Base-by-base conservation (phyloP, 2,329 filamentous ascomycete genomes). In the Periconia sp. region DNA sequence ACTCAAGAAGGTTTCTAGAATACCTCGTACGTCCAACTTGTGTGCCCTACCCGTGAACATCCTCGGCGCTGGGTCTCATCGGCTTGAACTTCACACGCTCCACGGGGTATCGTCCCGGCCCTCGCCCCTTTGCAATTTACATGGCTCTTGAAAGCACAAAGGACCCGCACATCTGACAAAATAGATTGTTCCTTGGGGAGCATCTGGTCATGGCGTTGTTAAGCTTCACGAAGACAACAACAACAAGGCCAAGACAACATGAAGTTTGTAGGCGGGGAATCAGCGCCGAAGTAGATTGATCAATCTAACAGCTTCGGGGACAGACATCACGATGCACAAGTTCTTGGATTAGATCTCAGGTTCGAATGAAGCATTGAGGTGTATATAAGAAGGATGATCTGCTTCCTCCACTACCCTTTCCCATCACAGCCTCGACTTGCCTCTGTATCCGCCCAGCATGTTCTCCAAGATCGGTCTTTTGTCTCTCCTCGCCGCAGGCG, bases 401-500 rank as follows among this genome's bases (percentile, higher is more conserved):
- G 30, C 43, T 19, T 45, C 10, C 15, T 30, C 13, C 11, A 31
- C 15, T 45, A 31, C 9, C 43, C 18, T 18, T 45, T 8, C 17
- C 19, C 17, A n/a, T n/a, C 27, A 31, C 43, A 30, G 43, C 27
- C 20, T 45, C 43, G n/a, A n/a, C 20, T n/a, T 31, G 20, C 10
- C n/a, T 23, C 27, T 17, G 18, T 27, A 30, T 46, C 47, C 27
- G 40, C 43, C 27, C 49, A 53, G 44, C 50, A 62, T 62, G 58
- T 49, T 87, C 40, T 86, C 85, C 33, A 79, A 80, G 57, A 74
- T 64, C 18, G 58, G 65, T 35, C 55, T 74, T n/a, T 47, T 65
- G 47, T 67, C 76, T 59, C 72, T 76, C 53, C 69, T 82, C 50
- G 57, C 79, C 52, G 76, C 77, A 53, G 64, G 64, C 42, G 77